Percentiles rank a stretch among this genome's conserved stretches.
Conservation (phyloP, 208 protist genomes). For the Polymyxa betae region DNA sequence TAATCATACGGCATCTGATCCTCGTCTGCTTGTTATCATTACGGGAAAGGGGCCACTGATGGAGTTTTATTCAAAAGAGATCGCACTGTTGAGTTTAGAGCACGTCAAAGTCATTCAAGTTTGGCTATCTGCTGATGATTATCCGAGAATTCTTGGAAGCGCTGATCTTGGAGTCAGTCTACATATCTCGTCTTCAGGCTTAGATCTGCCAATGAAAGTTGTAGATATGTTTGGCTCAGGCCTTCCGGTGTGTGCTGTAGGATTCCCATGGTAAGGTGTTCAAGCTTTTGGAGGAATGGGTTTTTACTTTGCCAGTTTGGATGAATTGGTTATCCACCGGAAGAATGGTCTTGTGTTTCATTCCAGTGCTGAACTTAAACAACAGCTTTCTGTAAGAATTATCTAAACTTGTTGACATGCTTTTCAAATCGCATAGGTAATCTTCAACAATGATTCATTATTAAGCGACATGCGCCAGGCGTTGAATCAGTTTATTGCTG, state of each 20-base stretch:
- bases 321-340: conserved; percentile 82
- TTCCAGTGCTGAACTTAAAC: conserved; percentile 47
- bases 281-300: neutral
- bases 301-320: conserved; percentile 63
- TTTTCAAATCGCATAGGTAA: neutral
- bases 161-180: conserved; percentile 91
- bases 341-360: conserved; percentile 67
- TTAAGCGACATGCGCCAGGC: neutral
- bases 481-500: neutral
- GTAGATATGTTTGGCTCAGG: conserved; percentile 91
- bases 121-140: conserved; percentile 88
- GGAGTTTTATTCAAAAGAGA: conserved; percentile 53
- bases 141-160: conserved; percentile 82
- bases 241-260: conserved; percentile 84
- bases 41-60: conserved; percentile 79
- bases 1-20: neutral
- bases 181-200: conserved; percentile 86
- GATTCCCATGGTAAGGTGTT: conserved; percentile 72
- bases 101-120: conserved; percentile 78
- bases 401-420: neutral
- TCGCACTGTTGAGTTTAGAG: neutral
- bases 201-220: conserved; percentile 97
- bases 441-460: neutral
- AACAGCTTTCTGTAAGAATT: conserved; percentile 29
- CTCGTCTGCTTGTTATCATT: conserved; percentile 72